Evolutionary conservation across 345 rosid genomes (phyloP), one percentile per base, ranked within the genome.

Genomic region (Murraya paniculata): DNA sequence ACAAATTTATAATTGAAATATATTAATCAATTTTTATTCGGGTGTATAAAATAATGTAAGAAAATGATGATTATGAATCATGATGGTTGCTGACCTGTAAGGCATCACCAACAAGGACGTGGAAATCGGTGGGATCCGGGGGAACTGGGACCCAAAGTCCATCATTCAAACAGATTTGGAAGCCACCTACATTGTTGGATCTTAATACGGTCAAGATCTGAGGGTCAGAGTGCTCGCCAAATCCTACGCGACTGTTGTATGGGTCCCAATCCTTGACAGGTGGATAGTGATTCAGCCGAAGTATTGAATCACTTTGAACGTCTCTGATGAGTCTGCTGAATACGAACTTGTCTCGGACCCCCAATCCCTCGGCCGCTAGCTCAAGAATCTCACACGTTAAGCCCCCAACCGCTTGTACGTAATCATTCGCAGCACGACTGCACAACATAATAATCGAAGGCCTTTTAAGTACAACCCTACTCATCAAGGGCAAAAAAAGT

Each of bases 221-320:
- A 85, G 98, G 99, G 92, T 96, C 99, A 35, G 98, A 90, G 75
- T 96, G 98, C 83, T 91, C 99, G 4, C 99, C 99, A 24, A 96
- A 90, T 11, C 99, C 99, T 28, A 94, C 83, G 64, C 85, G 83
- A 30, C 74, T 59, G 24, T 45, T 61, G 22, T 89, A 83, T 30
- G 86, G 81, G 78, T 81, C 79, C 61, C 69, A 27, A 28, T 66
- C 68, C 58, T 31, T 53, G 59, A 78, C 64, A 4, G 93, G 81
- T 27, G 98, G 98, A 81, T 96, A 94, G 82, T 89, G 93, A 88
- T 96, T 96, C 36, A 94, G 74, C 82, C 99, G 79, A 61, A 94
- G 80, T 74, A 92, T 68, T 0, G 95, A 92, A 83, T 96, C 99
- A 57, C 89, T 90, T 1, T 88, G 88, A 25, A 80, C 91, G 87